These are phyloP conservation scores for Mrakia gelida DNA, from an alignment of 768 basidiomycete species.

Conservation along the genomic window DNA sequence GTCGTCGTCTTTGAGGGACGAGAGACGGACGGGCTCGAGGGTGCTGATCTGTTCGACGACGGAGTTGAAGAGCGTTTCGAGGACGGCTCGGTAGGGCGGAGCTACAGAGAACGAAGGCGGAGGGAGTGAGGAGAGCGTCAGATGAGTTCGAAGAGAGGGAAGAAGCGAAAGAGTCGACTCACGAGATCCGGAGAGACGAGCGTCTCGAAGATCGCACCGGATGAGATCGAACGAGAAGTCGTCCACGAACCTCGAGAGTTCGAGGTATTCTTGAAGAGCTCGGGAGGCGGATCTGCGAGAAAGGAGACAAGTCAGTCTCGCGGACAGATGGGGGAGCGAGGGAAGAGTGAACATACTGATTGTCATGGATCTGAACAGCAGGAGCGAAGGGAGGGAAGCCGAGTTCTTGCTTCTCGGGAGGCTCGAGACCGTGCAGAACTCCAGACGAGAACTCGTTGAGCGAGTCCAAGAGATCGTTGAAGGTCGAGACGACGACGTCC, in stretches of 20 bases:
- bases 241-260: conserved; percentile 6
- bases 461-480: not conserved
- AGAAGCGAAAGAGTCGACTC: not conserved
- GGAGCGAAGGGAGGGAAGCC: conserved; percentile 20
- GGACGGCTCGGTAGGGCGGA: conserved; percentile 12
- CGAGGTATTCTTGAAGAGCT: conserved; percentile 23
- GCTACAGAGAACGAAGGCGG: not conserved
- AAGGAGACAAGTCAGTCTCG: not conserved
- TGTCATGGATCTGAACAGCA: not conserved
- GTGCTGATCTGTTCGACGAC: not conserved
- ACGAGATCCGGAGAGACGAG: not conserved
- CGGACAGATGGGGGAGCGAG: not conserved
- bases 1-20: not conserved
- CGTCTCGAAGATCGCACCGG: conserved; percentile 6
- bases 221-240: not conserved
- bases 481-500: not conserved
- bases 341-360: not conserved
- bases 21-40: not conserved
- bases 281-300: not conserved
- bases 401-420: not conserved
- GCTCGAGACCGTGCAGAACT: not conserved
- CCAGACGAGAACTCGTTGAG: conserved; percentile 6
- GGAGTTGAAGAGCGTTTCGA: conserved; percentile 15
- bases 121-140: not conserved
- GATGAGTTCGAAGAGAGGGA: not conserved